Conservation (phyloP, 768 basidiomycete species). For the Collybia sp. region DNA sequence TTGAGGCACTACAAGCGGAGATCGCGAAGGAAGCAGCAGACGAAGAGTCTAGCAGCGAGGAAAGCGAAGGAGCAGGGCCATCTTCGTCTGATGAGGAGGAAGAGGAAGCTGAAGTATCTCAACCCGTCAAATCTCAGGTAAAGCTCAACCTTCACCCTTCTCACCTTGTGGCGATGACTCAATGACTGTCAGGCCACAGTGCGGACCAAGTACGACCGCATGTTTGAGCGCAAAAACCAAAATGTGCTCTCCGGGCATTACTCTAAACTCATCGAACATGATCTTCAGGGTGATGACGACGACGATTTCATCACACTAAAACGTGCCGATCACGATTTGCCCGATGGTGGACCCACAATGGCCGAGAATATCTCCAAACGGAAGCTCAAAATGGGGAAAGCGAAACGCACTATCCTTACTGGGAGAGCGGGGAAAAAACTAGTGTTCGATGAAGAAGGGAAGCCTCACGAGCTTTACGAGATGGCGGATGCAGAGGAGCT, state of each 20-base stretch:
- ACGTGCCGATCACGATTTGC: slow-evolving; percentile 80
- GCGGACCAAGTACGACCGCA: slow-evolving; percentile 93
- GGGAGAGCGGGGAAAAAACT: slow-evolving; percentile 66
- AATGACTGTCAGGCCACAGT: slow-evolving; percentile 32
- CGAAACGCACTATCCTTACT: slow-evolving; percentile 69
- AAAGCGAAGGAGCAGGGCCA: slow-evolving; percentile 18
- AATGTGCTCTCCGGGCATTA: slow-evolving; percentile 89
- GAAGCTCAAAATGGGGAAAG: slow-evolving; percentile 68
- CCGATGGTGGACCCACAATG: slow-evolving; percentile 22
- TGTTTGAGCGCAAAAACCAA: slow-evolving; percentile 97
- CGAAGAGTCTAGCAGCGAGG: slow-evolving; percentile 14
- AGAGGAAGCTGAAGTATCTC: background rate
- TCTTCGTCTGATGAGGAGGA: slow-evolving; percentile 4
- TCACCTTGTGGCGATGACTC: background rate
- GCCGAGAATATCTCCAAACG: slow-evolving; percentile 74
- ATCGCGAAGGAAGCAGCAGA: slow-evolving; percentile 8
- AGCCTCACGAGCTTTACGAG: slow-evolving; percentile 79
- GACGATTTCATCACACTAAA: slow-evolving; percentile 95
- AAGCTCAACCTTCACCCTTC: slow-evolving; percentile 6
- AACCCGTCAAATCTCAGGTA: slow-evolving; percentile 36
- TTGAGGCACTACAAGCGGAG: slow-evolving; percentile 18
- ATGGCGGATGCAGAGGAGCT: slow-evolving; percentile 72
- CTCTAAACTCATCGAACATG: slow-evolving; percentile 77
- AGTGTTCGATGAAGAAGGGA: slow-evolving; percentile 87
- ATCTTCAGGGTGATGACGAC: slow-evolving; percentile 33